Conservation (phyloP, 2,329 filamentous ascomycete genomes). For the Fusarium sp. region DNA sequence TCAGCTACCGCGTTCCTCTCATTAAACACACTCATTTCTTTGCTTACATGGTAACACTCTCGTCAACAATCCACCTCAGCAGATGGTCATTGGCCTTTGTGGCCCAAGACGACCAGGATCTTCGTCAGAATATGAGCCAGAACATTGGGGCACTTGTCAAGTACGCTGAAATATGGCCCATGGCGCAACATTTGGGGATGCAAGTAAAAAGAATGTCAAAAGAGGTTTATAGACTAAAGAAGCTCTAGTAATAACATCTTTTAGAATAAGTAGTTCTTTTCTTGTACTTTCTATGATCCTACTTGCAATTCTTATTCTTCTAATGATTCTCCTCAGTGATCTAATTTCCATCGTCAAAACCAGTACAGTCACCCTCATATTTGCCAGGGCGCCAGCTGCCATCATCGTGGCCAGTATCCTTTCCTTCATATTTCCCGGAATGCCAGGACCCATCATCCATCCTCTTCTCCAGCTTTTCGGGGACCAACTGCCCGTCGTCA, state of each 20-base stretch:
- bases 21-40: neutral
- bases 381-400: neutral
- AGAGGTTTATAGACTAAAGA: neutral
- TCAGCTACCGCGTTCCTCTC: neutral
- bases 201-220: conserved; percentile 2
- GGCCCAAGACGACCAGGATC: neutral
- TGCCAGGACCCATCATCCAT: neutral
- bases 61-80: conserved; percentile 4
- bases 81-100: conserved; percentile 3
- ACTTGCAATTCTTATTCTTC: neutral
- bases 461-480: neutral
- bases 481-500: fast-evolving
- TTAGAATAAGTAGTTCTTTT: neutral
- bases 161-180: neutral
- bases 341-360: neutral
- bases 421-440: conserved; percentile 12
- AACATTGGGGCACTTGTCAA: neutral
- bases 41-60: conserved; percentile 2
- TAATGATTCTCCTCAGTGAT: neutral
- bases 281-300: conserved; percentile 3
- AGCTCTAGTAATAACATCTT: neutral
- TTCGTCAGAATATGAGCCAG: neutral
- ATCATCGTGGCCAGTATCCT: neutral
- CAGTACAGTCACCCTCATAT: neutral
- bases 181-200: neutral